Evolutionary conservation across 192 early-diverging fungal species (phyloP).

Genomic region (Phlyctochytrium bullatum): DNA sequence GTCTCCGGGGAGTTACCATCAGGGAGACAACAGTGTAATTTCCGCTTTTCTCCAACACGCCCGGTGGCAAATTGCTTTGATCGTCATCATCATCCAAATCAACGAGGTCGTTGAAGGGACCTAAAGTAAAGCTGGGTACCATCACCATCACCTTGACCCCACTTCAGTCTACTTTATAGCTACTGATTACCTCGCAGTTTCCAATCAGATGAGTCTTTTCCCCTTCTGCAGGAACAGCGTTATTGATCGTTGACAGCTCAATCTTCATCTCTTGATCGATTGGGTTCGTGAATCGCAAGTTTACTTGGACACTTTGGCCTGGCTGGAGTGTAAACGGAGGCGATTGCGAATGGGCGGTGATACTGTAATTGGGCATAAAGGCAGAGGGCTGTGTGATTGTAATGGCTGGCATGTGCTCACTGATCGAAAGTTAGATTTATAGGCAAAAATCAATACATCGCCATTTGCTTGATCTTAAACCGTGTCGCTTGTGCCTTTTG

Average conservation of each 20-base stretch:
- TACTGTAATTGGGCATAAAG: no score
- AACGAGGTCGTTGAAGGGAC: conserved; percentile 17
- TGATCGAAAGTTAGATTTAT: conserved; percentile 10
- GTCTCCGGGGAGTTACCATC: conserved; percentile 52
- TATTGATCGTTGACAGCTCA: conserved; percentile 41
- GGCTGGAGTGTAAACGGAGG: background rate
- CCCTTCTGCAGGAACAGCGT: background rate
- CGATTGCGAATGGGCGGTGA: conserved; percentile 3
- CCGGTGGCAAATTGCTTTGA: conserved; percentile 16
- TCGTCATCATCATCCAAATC: conserved; percentile 37
- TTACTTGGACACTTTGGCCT: conserved; percentile 35
- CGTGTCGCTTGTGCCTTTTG: conserved; percentile 82
- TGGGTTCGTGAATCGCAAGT: conserved; percentile 79
- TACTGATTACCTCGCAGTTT: conserved; percentile 9
- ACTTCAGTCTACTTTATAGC: background rate
- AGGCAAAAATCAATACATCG: conserved; percentile 54
- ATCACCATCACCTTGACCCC: background rate
- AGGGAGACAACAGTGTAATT: conserved; percentile 62
- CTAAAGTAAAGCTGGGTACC: conserved; percentile 12
- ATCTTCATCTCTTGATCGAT: conserved; percentile 70
- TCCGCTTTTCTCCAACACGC: conserved; percentile 59
- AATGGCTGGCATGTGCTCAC: conserved; percentile 75
- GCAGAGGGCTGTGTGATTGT: conserved; percentile 53
- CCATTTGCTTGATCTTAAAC: conserved; percentile 89
- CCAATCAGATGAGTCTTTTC: background rate